Evolutionary conservation across 768 basidiomycete genomes (phyloP), one percentile per base, ranked within the genome.

Genomic region (Xerocomellus chrysenteron): DNA sequence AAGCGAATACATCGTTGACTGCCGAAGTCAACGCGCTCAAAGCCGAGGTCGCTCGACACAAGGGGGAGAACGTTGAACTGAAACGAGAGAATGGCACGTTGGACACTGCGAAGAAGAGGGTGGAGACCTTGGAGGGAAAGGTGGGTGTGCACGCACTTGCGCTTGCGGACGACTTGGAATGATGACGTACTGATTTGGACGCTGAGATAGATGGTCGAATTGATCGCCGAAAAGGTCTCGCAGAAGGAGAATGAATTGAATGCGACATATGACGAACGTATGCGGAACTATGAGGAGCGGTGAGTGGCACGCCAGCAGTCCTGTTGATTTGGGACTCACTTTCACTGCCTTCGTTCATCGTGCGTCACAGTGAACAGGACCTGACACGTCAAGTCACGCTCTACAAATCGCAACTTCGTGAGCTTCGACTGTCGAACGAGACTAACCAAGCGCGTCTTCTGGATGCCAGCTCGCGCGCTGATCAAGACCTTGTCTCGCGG

Each of bases 171-270:
- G 14, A 41, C 39, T 53, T 36, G 57, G 48, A 26, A 33, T n/a
- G 14, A 41, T 33, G 6, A 24, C 2, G 2, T 44, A 11, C 52
- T 68, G 13, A 68, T 47, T 1, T 19, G 2, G 3, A 9, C 9
- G 12, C 19, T n/a, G 55, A 13, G n/a, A 45, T 32, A 96, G 94
- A 98, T 98, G 97, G 95, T 98, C 24, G 87, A 88, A 44, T 77
- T 94, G 76, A 92, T 98, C 54, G 81, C 85, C 57, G 96, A 98
- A 62, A 88, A 88, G 66, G 89, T 98, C 35, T 76, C 78, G 4
- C 90, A 92, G 71, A 98, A 98, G 74, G 93, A 98, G 76, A 96
- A 95, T 54, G 97, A 98, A 74, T 78, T 98, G 19, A 92, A 96
- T 61, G 97, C 96, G 16, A 94, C 92, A 6, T 98, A 97, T 61